Conservation (phyloP, 2,329 filamentous ascomycete genomes). For the Plectosphaerella sp. region DNA sequence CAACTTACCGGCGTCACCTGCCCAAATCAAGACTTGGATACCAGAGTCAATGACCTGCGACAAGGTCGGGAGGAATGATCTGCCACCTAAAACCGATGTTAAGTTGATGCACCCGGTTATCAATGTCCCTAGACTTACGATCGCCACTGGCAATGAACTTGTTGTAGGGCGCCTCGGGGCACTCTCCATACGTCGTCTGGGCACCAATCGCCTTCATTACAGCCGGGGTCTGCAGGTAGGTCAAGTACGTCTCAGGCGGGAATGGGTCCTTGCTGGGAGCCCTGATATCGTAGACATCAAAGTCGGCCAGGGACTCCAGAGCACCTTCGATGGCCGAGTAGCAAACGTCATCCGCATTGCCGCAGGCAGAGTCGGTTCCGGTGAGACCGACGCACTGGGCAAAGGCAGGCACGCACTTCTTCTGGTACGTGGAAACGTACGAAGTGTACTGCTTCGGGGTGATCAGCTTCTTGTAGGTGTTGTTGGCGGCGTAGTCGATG, state of each 20-base stretch:
- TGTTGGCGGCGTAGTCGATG: slow-evolving; percentile 39
- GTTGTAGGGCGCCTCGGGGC: slow-evolving; percentile 26
- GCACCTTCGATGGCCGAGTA: slow-evolving; percentile 17
- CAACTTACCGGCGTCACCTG: slow-evolving; percentile 43
- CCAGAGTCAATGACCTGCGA: slow-evolving; percentile 40
- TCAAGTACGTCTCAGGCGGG: slow-evolving; percentile 33
- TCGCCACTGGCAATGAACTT: slow-evolving; percentile 37
- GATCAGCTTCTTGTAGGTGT: slow-evolving; percentile 27
- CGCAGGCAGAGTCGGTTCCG: slow-evolving; percentile 19
- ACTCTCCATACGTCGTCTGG: slow-evolving; percentile 33
- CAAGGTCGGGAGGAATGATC: slow-evolving; percentile 38
- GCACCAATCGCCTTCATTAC: slow-evolving; percentile 41
- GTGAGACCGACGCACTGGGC: slow-evolving; percentile 12
- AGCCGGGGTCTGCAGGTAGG: slow-evolving; percentile 30
- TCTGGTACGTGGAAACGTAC: slow-evolving; percentile 12
- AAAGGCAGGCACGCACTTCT: slow-evolving; percentile 15
- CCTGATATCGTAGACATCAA: slow-evolving; percentile 44
- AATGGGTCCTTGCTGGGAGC: slow-evolving; percentile 25
- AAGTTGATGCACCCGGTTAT: not conserved
- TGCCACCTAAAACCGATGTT: slow-evolving; percentile 22
- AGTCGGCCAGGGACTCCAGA: slow-evolving; percentile 20
- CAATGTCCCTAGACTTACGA: slow-evolving; percentile 12
- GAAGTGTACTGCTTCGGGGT: slow-evolving; percentile 8
- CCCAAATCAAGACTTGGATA: slow-evolving; percentile 47
- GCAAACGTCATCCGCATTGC: slow-evolving; percentile 18